Conservation (phyloP, 306 rosid species). For the Leucaena leucocephala region DNA sequence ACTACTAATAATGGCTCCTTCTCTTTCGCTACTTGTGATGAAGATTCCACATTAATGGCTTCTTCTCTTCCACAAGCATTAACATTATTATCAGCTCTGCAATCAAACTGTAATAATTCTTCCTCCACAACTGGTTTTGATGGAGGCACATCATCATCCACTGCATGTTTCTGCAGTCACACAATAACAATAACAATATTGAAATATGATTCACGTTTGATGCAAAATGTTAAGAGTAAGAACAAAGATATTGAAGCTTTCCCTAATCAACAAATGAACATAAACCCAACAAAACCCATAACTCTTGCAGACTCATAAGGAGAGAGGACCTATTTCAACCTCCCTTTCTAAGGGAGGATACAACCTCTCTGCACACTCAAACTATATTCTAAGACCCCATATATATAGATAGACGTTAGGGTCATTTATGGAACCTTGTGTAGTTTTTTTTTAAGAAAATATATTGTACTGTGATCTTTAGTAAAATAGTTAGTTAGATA, state of each 20-base stretch:
- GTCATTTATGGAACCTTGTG: background rate
- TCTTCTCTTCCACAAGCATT: background rate
- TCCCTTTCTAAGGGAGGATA: too few relatives aligned
- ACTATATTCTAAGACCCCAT: too few relatives aligned
- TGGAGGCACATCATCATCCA: constrained; percentile 76
- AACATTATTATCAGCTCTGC: background rate
- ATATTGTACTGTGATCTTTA: too few relatives aligned
- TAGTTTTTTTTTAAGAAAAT: background rate
- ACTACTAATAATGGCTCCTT: constrained; percentile 34
- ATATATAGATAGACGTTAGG: too few relatives aligned
- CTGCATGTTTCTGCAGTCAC: constrained; percentile 56
- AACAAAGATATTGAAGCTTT: too few relatives aligned
- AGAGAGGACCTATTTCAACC: too few relatives aligned
- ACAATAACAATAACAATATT: background rate
- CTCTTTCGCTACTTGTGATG: constrained; percentile 26
- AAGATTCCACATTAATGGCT: constrained; percentile 8
- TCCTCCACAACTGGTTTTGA: background rate
- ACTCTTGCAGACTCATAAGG: too few relatives aligned
- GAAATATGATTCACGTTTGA: background rate
- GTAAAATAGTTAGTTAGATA: too few relatives aligned
- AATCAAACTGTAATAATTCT: constrained; percentile 5
- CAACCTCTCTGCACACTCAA: too few relatives aligned
- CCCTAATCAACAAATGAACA: too few relatives aligned
- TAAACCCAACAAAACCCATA: too few relatives aligned
- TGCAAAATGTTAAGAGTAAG: too few relatives aligned